Evolutionary conservation across 495 filamentous ascomycete genomes (phyloP).

Genomic region (Podospora conica): DNA sequence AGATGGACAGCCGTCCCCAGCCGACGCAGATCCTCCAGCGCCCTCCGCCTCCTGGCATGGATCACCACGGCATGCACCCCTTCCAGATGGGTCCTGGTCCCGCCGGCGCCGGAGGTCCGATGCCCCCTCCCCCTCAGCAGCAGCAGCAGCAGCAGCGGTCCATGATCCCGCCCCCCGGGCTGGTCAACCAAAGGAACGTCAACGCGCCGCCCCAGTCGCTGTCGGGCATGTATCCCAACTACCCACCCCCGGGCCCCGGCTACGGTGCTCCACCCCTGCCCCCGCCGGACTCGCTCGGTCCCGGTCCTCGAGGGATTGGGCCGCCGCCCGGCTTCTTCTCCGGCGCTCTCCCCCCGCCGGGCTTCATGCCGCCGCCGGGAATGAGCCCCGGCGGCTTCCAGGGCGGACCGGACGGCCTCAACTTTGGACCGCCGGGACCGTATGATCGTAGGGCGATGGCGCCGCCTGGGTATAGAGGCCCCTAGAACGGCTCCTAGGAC

Average conservation of each 20-base stretch:
- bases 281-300: conserved; percentile 38
- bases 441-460: conserved; percentile 12
- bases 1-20: conserved; percentile 34
- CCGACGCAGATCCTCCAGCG: conserved; percentile 53
- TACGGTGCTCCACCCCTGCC: conserved; percentile 22
- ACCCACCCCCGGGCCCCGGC: conserved; percentile 35
- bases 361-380: conserved; percentile 39
- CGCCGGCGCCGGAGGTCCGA: conserved; percentile 19
- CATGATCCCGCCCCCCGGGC: conserved; percentile 49
- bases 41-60: conserved; percentile 45
- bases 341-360: conserved; percentile 31
- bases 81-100: conserved; percentile 34
- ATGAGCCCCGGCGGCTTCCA: conserved; percentile 42
- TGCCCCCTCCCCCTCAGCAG: conserved; percentile 31
- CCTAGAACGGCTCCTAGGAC: not conserved
- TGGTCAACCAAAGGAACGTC: conserved; percentile 39
- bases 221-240: conserved; percentile 45
- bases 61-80: conserved; percentile 41
- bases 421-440: conserved; percentile 3
- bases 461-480: conserved; percentile 9
- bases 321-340: conserved; percentile 47
- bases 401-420: conserved; percentile 36
- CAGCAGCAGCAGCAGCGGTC: conserved; percentile 22
- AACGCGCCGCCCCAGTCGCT: conserved; percentile 29
- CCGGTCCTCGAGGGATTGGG: conserved; percentile 34